Evolutionary conservation across 2,329 filamentous ascomycete species (phyloP), one percentile per base, ranked within the genome.

Genomic region (Sporothrix dimorphospora): DNA sequence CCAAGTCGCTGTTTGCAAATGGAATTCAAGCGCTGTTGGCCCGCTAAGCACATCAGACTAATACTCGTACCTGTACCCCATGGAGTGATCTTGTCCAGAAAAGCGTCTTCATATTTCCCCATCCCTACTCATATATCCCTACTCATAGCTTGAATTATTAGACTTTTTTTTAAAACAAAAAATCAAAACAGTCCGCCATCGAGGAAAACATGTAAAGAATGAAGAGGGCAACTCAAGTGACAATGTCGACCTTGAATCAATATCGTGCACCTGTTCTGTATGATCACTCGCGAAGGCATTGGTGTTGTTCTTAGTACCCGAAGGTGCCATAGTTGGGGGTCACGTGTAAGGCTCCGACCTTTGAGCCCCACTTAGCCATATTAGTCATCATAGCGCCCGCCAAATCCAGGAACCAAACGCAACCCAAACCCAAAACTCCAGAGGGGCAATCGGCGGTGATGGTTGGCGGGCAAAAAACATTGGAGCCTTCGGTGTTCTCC

Each of bases 351-450:
- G 27, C 65, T 38, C 19, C 16, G 9, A 14, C 65, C 45, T 14
- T 8, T 34, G 21, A 7, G 38, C 40, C 45, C 65, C 45, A 51
- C n/a, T 16, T 16, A 34, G 1, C 1, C 1, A 8, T 8, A 68
- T 70, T 70, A 70, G 68, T 70, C 68, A 70, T 70, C 55, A 21
- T 61, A 59, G 68, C 68, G 38, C 55, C 53, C 34, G 49, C 49
- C 67, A 19, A 27, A 63, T 63, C 55, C 68, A 70, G 68, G 68
- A 63, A 63, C 55, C 42, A 51, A 42, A 45, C 21, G 38, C 34
- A 24, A 19, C 45, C 65, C 42, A 40, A 40, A n/a, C 63, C 57
- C 12, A 34, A 67, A 67, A 67, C 45, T 16, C 27, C 63, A 67
- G 65, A 67, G 65, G 65, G 65, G 65, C 65, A 67, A 51, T 34